Percentiles rank a stretch among this genome's conserved stretches.
These are phyloP conservation scores for Ceratobasidium sp. DNA, from an alignment of 1,284 basidiomycete genomes.

Conservation along the genomic window DNA sequence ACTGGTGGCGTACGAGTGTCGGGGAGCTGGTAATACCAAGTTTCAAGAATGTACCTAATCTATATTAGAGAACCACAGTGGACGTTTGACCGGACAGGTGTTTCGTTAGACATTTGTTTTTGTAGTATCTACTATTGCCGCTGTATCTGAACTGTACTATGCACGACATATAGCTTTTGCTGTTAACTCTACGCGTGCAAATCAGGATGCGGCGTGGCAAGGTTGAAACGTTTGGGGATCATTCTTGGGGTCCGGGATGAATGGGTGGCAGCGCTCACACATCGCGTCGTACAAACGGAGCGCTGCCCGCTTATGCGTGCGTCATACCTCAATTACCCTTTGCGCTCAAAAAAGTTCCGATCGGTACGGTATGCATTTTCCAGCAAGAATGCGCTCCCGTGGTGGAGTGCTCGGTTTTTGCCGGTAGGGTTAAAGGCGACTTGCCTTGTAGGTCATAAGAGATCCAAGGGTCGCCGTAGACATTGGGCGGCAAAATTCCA, in stretches of 20 bases:
- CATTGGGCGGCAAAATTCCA: neutral
- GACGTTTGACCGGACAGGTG: neutral
- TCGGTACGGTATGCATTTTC: too few relatives aligned
- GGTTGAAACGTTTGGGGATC: neutral
- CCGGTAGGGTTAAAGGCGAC: neutral
- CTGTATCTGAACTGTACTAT: neutral
- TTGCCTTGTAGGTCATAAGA: neutral
- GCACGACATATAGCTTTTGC: neutral
- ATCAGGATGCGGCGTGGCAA: neutral
- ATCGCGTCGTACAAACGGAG: neutral
- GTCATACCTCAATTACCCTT: neutral
- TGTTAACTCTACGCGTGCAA: neutral
- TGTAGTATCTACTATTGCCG: neutral
- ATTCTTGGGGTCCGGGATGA: neutral
- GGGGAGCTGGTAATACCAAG: constrained; percentile 27
- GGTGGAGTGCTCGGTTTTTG: neutral
- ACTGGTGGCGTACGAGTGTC: constrained; percentile 17
- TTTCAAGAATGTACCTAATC: neutral
- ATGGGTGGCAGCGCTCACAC: neutral
- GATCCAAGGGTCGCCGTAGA: neutral
- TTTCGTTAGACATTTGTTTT: neutral
- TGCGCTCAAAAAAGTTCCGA: neutral
- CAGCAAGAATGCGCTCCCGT: neutral
- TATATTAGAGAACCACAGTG: neutral
- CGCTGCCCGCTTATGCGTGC: neutral